Conservation (phyloP, 768 basidiomycete genomes). For the Hortiboletus campestris region DNA sequence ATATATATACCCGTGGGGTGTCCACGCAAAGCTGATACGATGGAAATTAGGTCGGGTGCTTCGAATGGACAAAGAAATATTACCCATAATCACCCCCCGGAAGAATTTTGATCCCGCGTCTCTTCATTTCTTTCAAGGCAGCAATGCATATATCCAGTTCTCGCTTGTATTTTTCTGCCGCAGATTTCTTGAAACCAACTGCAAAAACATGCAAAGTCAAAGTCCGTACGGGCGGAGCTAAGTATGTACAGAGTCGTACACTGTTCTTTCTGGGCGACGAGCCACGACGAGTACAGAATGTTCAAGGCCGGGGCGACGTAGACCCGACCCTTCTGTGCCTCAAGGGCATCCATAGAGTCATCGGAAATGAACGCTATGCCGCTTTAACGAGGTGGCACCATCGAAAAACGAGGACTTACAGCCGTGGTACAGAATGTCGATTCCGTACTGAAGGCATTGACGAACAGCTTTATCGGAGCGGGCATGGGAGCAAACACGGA, state of each 20-base stretch:
- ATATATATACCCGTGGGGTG: slow-evolving; percentile 28
- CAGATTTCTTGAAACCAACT: slow-evolving; percentile 23
- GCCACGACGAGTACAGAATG: slow-evolving; percentile 24
- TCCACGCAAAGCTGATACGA: slow-evolving; percentile 27
- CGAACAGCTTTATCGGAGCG: slow-evolving; percentile 34
- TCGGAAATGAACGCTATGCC: slow-evolving; percentile 35
- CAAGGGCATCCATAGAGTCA: slow-evolving; percentile 35
- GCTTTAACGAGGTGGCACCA: slow-evolving; percentile 5
- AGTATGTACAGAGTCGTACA: slow-evolving; percentile 7
- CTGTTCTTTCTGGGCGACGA: slow-evolving; percentile 27
- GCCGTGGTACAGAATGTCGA: slow-evolving; percentile 32
- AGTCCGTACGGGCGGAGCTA: not conserved
- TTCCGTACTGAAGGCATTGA: slow-evolving; percentile 36
- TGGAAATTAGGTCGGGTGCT: not conserved
- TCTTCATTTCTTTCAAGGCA: slow-evolving; percentile 37
- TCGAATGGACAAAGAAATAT: not conserved
- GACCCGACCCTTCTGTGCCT: slow-evolving; percentile 35
- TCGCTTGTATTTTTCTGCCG: slow-evolving; percentile 23
- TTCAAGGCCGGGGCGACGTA: slow-evolving; percentile 36
- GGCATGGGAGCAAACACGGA: slow-evolving; percentile 39
- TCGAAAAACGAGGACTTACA: slow-evolving; percentile 13
- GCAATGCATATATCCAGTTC: slow-evolving; percentile 35
- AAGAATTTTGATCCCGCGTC: slow-evolving; percentile 35
- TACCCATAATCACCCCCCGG: slow-evolving; percentile 40
- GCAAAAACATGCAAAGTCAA: not conserved